Conservation (phyloP, 139 green algal species). For the Tetradesmus lagerheimii region DNA sequence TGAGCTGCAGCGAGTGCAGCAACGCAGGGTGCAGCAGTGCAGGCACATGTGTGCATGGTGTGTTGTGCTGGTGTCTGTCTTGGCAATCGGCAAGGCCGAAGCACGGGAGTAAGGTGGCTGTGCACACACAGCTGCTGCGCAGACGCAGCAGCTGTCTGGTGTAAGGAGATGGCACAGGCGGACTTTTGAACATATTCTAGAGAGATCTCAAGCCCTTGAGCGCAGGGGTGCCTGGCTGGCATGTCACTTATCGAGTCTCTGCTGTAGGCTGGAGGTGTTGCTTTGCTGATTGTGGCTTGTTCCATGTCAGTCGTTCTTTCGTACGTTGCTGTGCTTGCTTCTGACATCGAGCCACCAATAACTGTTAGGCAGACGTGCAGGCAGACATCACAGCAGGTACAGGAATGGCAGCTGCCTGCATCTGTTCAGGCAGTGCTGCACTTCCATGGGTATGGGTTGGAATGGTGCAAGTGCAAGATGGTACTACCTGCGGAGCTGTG, state of each 20-base stretch:
- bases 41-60: background rate
- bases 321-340: background rate
- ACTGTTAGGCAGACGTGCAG: background rate
- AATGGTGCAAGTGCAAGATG: background rate
- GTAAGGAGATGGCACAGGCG: background rate
- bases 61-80: background rate
- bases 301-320: background rate
- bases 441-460: background rate
- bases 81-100: background rate
- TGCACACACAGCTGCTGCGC: background rate
- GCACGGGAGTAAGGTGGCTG: background rate
- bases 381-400: background rate
- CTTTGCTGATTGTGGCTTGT: no score
- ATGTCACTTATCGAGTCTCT: background rate
- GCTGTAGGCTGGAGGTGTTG: no score
- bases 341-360: background rate
- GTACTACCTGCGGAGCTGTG: no score
- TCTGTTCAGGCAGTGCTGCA: background rate
- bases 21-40: background rate
- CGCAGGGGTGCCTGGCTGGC: no score
- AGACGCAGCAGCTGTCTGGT: background rate
- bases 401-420: background rate
- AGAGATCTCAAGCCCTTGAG: no score
- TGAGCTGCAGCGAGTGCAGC: background rate
- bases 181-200: no score